Percentiles rank a stretch among this genome's conserved stretches.
These are phyloP conservation scores for Thermothelomyces thermophilus DNA, from an alignment of 2,329 filamentous ascomycete species.

Conservation along the genomic window DNA sequence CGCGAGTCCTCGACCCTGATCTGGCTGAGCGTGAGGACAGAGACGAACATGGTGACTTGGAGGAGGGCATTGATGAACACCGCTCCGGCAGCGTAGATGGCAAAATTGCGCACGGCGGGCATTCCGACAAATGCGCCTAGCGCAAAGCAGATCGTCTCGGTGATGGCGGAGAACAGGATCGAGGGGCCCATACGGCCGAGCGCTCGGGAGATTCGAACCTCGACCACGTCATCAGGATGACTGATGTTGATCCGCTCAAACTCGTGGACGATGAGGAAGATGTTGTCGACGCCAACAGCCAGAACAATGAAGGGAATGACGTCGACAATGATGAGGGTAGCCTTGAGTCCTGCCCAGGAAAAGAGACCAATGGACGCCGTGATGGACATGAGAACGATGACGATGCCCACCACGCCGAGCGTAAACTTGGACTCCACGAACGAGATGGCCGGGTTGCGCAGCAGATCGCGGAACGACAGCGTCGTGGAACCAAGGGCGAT, in stretches of 20 bases:
- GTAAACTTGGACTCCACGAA: constrained; percentile 96
- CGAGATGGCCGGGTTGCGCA: constrained; percentile 75
- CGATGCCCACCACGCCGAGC: constrained; percentile 85
- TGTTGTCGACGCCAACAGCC: constrained; percentile 96
- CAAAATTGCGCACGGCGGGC: constrained; percentile 97
- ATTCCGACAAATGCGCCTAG: constrained; percentile 92
- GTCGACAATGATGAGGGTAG: constrained; percentile 94
- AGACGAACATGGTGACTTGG: constrained; percentile 95
- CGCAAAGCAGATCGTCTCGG: constrained; percentile 89
- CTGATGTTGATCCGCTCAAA: constrained; percentile 92
- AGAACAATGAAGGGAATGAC: constrained; percentile 97
- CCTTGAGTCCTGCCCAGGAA: constrained; percentile 84
- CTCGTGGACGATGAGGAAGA: constrained; percentile 97
- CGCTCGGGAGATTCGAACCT: constrained; percentile 77
- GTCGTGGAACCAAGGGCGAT: constrained; percentile 85
- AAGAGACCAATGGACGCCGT: constrained; percentile 92
- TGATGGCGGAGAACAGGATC: constrained; percentile 89
- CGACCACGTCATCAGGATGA: constrained; percentile 81
- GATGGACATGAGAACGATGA: constrained; percentile 97
- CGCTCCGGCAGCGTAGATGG: constrained; percentile 89
- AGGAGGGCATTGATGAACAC: constrained; percentile 96
- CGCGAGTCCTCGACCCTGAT: constrained; percentile 79
- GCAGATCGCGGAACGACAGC: constrained; percentile 66
- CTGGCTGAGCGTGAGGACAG: constrained; percentile 86
- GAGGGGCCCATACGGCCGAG: constrained; percentile 96